phyloP scores from a whole-genome alignment of 352 stramenopile species.

The Phytophthora podocarpi region DNA sequence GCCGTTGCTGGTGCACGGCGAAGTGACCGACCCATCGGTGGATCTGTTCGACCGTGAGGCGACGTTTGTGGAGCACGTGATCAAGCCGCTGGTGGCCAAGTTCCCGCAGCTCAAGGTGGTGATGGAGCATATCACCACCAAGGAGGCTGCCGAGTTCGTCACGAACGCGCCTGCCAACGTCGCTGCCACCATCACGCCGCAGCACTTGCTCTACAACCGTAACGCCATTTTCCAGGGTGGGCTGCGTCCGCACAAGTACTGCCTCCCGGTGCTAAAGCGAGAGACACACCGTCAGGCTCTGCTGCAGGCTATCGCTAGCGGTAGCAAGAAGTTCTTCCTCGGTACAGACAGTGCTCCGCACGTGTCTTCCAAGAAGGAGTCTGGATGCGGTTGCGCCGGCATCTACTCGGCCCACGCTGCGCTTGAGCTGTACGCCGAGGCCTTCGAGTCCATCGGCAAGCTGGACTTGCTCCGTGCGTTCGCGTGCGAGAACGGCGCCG shows the following conservation, averaged over 20 bases:
- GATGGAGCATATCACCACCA: constrained; percentile 99
- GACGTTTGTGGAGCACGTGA: constrained; percentile 95
- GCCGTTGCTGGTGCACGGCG: constrained; percentile 96
- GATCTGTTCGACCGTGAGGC: constrained; percentile 99
- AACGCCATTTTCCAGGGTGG: constrained; percentile 95
- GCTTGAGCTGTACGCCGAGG: constrained; percentile 97
- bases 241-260: constrained; percentile 99
- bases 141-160: constrained; percentile 96
- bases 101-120: constrained; percentile 97
- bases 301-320: constrained; percentile 89
- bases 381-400: constrained; percentile 92
- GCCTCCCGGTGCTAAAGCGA: constrained; percentile 98
- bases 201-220: constrained; percentile 99
- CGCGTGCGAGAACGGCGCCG: constrained; percentile 92
- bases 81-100: constrained; percentile 93
- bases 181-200: constrained; percentile 98
- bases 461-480: constrained; percentile 96
- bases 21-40: constrained; percentile 93
- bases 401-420: constrained; percentile 97
- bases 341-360: constrained; percentile 99
- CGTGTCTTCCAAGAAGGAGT: constrained; percentile 92
- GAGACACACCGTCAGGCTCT: constrained; percentile 93
- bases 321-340: constrained; percentile 97
- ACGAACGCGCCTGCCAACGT: constrained; percentile 88
- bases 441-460: constrained; percentile 93